phyloP scores from a whole-genome alignment of 2,329 filamentous ascomycete species.

The Septoria petroselini region DNA sequence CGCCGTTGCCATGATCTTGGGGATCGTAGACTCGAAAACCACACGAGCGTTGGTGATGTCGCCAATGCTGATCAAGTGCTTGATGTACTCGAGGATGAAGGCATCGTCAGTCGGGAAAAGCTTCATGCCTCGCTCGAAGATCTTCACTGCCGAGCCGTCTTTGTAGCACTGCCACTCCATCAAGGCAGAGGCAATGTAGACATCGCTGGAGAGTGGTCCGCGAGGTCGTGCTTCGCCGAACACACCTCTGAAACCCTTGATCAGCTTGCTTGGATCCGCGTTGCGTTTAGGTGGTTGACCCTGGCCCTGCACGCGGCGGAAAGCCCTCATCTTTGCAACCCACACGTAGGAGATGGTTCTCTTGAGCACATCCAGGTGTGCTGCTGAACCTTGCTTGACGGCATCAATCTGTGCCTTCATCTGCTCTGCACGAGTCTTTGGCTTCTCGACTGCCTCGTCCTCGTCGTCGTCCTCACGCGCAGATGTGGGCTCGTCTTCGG shows the following conservation, averaged over 20 bases:
- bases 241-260: conserved; percentile 71
- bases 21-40: conserved; percentile 92
- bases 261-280: conserved; percentile 13
- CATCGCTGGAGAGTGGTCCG: conserved; percentile 86
- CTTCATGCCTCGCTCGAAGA: conserved; percentile 90
- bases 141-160: conserved; percentile 86
- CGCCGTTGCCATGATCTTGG: conserved; percentile 62
- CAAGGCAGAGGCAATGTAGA: conserved; percentile 88
- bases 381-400: conserved; percentile 63
- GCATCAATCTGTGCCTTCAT: conserved; percentile 56
- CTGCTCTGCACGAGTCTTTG: conserved; percentile 51
- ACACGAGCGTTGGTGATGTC: conserved; percentile 88
- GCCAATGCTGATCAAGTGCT: conserved; percentile 86
- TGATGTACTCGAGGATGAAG: conserved; percentile 93
- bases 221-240: conserved; percentile 85
- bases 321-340: conserved; percentile 91
- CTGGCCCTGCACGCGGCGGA: conserved; percentile 88
- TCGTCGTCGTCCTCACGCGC: conserved; percentile 53
- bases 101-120: conserved; percentile 90
- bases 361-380: conserved; percentile 72
- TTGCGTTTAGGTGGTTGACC: conserved; percentile 54
- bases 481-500: conserved; percentile 38
- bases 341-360: conserved; percentile 87
- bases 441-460: conserved; percentile 48
- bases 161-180: conserved; percentile 97